These are phyloP conservation scores for Chlorophyllum brunneum DNA, from an alignment of 768 basidiomycete genomes.

Conservation along the genomic window DNA sequence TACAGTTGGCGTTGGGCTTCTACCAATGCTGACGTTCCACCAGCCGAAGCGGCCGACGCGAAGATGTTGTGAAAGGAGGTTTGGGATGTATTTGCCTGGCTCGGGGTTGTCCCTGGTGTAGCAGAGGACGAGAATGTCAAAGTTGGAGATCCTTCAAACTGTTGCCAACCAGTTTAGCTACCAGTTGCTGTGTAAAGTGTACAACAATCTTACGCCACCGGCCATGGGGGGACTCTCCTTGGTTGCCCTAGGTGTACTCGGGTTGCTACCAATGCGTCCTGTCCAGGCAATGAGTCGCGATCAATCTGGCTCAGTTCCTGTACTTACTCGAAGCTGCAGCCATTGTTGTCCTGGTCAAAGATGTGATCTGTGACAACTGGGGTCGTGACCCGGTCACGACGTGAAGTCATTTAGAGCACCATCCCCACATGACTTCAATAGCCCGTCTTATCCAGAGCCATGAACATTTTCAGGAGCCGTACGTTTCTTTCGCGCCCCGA, in stretches of 20 bases:
- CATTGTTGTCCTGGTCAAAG: neutral
- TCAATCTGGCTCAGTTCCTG: too few species aligned
- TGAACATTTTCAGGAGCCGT: slow-evolving; percentile 88
- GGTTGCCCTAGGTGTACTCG: neutral
- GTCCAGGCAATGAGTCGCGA: neutral
- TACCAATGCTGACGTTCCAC: neutral
- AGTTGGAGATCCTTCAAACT: slow-evolving; percentile 23
- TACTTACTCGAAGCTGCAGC: too few species aligned
- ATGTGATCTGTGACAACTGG: slow-evolving; percentile 16
- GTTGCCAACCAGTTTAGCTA: neutral
- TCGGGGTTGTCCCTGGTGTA: slow-evolving; percentile 21
- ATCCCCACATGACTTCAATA: slow-evolving; percentile 16
- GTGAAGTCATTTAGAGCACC: slow-evolving; percentile 24
- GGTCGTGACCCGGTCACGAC: slow-evolving; percentile 35
- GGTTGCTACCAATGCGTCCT: neutral
- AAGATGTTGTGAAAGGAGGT: slow-evolving; percentile 18
- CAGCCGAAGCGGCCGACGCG: neutral
- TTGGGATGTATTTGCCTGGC: slow-evolving; percentile 24
- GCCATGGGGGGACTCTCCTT: neutral
- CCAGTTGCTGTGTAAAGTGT: neutral
- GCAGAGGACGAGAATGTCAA: slow-evolving; percentile 32
- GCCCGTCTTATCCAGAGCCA: slow-evolving; percentile 24
- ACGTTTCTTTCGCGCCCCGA: slow-evolving; percentile 27
- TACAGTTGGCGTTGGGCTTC: slow-evolving; percentile 29
- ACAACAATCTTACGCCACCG: slow-evolving; percentile 1